Conservation (phyloP, 1,284 basidiomycete species). For the Neolentinus lepideus region DNA sequence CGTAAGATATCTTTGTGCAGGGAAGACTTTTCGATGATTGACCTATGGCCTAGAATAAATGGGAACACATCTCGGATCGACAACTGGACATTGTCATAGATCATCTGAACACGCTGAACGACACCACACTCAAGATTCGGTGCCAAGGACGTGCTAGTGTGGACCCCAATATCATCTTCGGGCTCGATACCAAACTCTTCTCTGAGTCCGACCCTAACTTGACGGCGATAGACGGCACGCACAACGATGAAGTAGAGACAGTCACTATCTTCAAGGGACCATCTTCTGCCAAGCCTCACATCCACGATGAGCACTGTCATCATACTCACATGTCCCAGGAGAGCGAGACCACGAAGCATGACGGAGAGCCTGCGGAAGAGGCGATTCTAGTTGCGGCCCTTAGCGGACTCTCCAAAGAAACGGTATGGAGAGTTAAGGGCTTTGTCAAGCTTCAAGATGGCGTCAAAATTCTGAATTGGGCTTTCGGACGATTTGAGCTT, state of each 20-base stretch:
- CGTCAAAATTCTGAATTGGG: constrained; percentile 78
- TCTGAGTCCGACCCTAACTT: constrained; percentile 22
- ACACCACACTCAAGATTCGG: constrained; percentile 77
- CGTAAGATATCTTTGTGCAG: constrained; percentile 33
- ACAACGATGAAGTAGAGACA: constrained; percentile 82
- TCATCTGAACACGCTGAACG: constrained; percentile 84
- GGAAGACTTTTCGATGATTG: neutral
- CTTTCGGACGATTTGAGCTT: constrained; percentile 80
- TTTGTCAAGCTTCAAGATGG: constrained; percentile 54
- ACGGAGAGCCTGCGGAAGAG: constrained; percentile 18
- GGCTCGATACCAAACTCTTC: constrained; percentile 76
- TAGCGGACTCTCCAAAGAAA: constrained; percentile 51
- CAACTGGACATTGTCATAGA: constrained; percentile 77
- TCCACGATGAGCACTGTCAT: constrained; percentile 23
- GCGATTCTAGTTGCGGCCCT: constrained; percentile 39
- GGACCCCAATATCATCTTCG: constrained; percentile 75
- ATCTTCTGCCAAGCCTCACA: constrained; percentile 10
- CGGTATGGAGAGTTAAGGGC: constrained; percentile 77
- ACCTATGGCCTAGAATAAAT: constrained; percentile 61
- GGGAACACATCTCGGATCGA: constrained; percentile 74
- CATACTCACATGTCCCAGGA: constrained; percentile 4
- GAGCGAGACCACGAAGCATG: constrained; percentile 4
- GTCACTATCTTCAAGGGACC: constrained; percentile 50
- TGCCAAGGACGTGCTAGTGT: constrained; percentile 60
- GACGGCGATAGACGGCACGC: constrained; percentile 25